Evolutionary conservation across 495 filamentous ascomycete genomes (phyloP).

Genomic region (Apodospora peruviana): DNA sequence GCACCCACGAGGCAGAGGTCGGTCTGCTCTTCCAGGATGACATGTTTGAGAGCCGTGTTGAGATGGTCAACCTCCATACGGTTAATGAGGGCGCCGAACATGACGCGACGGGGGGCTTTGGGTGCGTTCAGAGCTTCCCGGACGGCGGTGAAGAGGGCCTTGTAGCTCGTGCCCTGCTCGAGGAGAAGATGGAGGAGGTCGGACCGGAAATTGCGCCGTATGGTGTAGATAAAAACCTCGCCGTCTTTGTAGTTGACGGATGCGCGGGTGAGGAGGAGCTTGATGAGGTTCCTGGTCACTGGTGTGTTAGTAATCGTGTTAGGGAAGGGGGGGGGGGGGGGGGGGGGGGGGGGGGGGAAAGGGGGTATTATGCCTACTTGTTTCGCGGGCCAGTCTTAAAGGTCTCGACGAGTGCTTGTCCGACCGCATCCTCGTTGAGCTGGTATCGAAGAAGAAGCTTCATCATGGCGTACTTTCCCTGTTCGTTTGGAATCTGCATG

Average conservation of each 20-base stretch:
- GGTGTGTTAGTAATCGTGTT: neutral
- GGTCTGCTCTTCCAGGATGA: conserved; percentile 14
- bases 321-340: neutral
- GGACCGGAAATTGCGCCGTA: conserved; percentile 14
- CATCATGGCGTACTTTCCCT: conserved; percentile 11
- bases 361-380: too few species aligned
- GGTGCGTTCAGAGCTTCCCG: conserved; percentile 18
- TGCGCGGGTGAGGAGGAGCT: conserved; percentile 17
- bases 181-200: conserved; percentile 23
- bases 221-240: conserved; percentile 23
- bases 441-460: conserved; percentile 17
- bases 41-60: conserved; percentile 22
- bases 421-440: conserved; percentile 24
- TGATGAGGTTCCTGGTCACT: conserved; percentile 7
- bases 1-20: conserved; percentile 17
- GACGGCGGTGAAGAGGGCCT: conserved; percentile 19
- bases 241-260: conserved; percentile 29
- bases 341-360: neutral
- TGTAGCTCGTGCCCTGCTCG: conserved; percentile 18
- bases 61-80: conserved; percentile 22
- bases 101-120: conserved; percentile 2
- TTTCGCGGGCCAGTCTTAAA: conserved; percentile 21
- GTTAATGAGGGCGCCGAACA: conserved; percentile 15
- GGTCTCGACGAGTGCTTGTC: conserved; percentile 29
- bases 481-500: conserved; percentile 9